Evolutionary conservation across 1,284 basidiomycete species (phyloP), one percentile per base, ranked within the genome.

Genomic region (Apiotrichum mycotoxinovorans): DNA sequence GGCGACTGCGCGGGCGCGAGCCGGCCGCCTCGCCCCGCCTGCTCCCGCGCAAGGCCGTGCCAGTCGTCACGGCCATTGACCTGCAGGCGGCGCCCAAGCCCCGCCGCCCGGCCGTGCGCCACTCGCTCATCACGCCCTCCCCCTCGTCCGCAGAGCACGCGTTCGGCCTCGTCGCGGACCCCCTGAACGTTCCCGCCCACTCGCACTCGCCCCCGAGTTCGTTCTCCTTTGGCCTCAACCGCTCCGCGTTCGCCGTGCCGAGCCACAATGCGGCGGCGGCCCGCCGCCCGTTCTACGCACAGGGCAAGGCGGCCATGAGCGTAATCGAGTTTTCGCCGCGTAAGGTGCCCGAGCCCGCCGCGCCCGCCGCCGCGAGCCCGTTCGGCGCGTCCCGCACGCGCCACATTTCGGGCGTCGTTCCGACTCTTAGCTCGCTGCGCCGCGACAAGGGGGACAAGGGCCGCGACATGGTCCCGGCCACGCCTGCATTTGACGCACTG

Each of bases 21-120:
- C 54, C 60, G 2, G 38, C 52, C 9, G 26, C 58, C 38, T 35
- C 41, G 11, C 64, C 64, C 18, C 41, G 58, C 4, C 50, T 53
- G n/a, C 57, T 69, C 49, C 65, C 61, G 12, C 60, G 67, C 43
- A 69, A 69, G 41, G 62, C 61, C n/a, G 67, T 69, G 7, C 67
- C 67, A 1, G 51, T 45, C 33, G 53, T 66, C 42, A 53, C 58
- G 27, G 63, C 60, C 18, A 37, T 50, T 14, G 66, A 56, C 18
- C 44, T 59, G 15, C 26, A 38, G 4, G 26, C 20, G 12, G 27
- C 10, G 4, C 46, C 58, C 15, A 51, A 25, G n/a, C 54, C 46
- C 25, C 48, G 49, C 45, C 51, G 57, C 22, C 37, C 57, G 11
- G 40, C 49, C 18, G 40, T 54, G 18, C 42, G 62, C 53, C 52